These are phyloP conservation scores for Sporothrix mexicana DNA, from an alignment of 2,329 filamentous ascomycete species.

Conservation along the genomic window DNA sequence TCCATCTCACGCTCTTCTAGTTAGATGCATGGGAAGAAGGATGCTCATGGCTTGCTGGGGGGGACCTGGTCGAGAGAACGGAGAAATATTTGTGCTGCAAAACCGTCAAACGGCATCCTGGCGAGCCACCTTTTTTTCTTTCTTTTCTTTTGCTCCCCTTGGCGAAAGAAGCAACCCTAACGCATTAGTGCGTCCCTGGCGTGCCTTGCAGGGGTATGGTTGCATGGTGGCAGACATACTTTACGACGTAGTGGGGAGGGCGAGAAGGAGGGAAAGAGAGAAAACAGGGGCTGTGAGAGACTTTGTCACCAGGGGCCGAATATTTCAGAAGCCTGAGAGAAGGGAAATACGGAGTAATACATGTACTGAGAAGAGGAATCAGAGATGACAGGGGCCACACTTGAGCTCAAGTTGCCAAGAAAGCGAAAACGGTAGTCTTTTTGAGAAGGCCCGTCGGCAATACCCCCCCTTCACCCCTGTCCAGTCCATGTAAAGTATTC, in stretches of 20 bases:
- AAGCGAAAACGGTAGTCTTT: slow-evolving; percentile 17
- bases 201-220: slow-evolving; percentile 33
- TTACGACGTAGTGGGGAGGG: slow-evolving; percentile 21
- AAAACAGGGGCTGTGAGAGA: slow-evolving; percentile 12
- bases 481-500: neutral
- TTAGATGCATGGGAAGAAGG: slow-evolving; percentile 12
- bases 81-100: slow-evolving; percentile 16
- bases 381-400: slow-evolving; percentile 23
- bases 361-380: neutral
- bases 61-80: neutral
- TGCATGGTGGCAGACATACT: slow-evolving; percentile 24
- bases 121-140: neutral
- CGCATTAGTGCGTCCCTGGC: slow-evolving; percentile 27
- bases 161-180: neutral
- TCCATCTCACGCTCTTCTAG: neutral
- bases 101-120: neutral
- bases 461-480: slow-evolving; percentile 14
- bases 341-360: neutral
- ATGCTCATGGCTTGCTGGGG: slow-evolving; percentile 17
- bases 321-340: neutral
- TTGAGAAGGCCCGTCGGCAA: slow-evolving; percentile 17
- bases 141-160: neutral
- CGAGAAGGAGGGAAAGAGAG: slow-evolving; percentile 12
- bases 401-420: neutral
- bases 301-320: slow-evolving; percentile 6